A percentile compares a stretch with the other conserved stretches of the same genome.
These are phyloP conservation scores for Pistacia vera DNA, from an alignment of 345 rosid species.

Conservation along the genomic window DNA sequence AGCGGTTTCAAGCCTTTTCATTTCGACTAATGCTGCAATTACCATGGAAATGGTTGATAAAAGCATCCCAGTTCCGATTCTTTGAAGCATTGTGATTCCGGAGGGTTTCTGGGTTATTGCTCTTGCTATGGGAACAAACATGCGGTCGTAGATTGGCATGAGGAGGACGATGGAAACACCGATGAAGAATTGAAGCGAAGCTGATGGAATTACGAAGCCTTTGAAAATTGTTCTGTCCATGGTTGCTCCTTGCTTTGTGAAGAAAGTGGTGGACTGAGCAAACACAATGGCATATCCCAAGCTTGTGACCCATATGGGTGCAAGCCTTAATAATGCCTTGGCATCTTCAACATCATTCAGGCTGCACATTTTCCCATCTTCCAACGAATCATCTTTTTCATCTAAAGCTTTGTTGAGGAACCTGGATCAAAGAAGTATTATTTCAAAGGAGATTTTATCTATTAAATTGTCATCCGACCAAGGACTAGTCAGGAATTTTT, in stretches of 20 bases:
- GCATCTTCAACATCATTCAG: constrained; percentile 64
- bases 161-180: constrained; percentile 25
- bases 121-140: constrained; percentile 30
- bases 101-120: constrained; percentile 27
- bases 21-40: constrained; percentile 32
- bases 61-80: constrained; percentile 29
- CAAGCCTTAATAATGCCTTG: constrained; percentile 54
- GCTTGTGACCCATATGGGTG: constrained; percentile 63
- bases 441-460: constrained; percentile 3
- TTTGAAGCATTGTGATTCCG: constrained; percentile 26
- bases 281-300: constrained; percentile 54
- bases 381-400: constrained; percentile 38
- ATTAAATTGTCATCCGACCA: too few species aligned
- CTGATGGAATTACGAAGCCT: constrained; percentile 46
- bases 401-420: constrained; percentile 57
- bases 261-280: constrained; percentile 63
- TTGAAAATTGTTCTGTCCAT: constrained; percentile 57
- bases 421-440: constrained; percentile 27
- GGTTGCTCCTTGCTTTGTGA: constrained; percentile 70
- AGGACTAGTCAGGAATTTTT: background rate
- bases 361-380: constrained; percentile 31
- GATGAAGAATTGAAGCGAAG: constrained; percentile 42
- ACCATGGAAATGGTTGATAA: constrained; percentile 28
- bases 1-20: constrained; percentile 27
- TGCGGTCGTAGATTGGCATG: constrained; percentile 30